Conservation (phyloP, 768 basidiomycete genomes). For the Leccinum subtestaceum region DNA sequence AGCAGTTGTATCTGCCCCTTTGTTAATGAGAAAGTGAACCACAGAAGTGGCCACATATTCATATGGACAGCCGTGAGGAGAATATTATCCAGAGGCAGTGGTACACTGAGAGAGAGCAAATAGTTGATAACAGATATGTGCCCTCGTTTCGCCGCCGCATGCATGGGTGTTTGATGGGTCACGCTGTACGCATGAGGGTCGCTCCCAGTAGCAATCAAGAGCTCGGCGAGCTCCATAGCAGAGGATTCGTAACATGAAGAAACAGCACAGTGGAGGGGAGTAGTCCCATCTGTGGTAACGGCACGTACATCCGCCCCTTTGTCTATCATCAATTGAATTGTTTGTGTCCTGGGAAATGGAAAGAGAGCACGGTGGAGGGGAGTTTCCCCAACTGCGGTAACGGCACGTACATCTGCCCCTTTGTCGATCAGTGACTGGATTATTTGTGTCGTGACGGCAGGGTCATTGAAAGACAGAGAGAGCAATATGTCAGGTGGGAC, state of each 20-base stretch:
- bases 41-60: too few relatives aligned
- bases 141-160: too few relatives aligned
- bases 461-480: not conserved
- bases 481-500: not conserved
- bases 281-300: too few relatives aligned
- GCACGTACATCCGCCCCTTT: too few relatives aligned
- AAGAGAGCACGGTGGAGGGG: too few relatives aligned
- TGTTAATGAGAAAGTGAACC: not conserved
- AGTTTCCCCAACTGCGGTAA: too few relatives aligned
- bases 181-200: too few relatives aligned
- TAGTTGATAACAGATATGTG: not conserved
- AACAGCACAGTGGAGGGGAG: too few relatives aligned
- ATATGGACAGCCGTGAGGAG: not conserved
- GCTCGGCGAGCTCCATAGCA: too few relatives aligned
- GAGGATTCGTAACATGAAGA: not conserved
- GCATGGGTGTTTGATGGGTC: not conserved
- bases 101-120: not conserved
- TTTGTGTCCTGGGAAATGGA: too few relatives aligned
- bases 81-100: not conserved
- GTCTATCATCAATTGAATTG: too few relatives aligned
- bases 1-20: not conserved
- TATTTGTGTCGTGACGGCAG: not conserved
- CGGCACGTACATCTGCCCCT: not conserved
- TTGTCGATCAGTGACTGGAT: not conserved
- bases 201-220: too few relatives aligned